Evolutionary conservation across 1,139 yeast genomes (phyloP).

Genomic region (Geotrichum siamense): DNA sequence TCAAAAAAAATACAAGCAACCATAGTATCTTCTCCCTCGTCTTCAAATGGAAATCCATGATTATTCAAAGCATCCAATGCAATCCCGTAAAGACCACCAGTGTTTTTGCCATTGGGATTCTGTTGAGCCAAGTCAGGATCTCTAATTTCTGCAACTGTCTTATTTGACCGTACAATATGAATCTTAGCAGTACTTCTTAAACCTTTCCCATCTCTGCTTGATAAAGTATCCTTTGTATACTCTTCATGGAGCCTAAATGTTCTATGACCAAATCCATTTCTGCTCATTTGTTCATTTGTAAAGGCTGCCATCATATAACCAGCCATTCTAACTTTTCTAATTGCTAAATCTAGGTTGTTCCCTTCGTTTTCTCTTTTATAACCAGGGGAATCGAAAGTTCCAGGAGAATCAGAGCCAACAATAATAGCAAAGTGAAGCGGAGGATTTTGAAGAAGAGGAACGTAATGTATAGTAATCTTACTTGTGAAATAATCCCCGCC

Average conservation of each 20-base stretch:
- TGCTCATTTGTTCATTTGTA: slow-evolving; percentile 84
- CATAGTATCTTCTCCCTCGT: slow-evolving; percentile 48
- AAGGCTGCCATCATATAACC: slow-evolving; percentile 90
- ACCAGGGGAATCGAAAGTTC: slow-evolving; percentile 64
- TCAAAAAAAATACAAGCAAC: slow-evolving; percentile 84
- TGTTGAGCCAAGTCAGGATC: slow-evolving; percentile 85
- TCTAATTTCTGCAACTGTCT: slow-evolving; percentile 62
- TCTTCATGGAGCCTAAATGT: slow-evolving; percentile 77
- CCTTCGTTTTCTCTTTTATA: slow-evolving; percentile 51
- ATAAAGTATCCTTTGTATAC: slow-evolving; percentile 43
- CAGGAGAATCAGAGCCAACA: slow-evolving; percentile 70
- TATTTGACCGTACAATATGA: slow-evolving; percentile 62
- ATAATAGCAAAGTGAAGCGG: slow-evolving; percentile 76
- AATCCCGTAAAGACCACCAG: slow-evolving; percentile 70
- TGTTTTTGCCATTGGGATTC: slow-evolving; percentile 59
- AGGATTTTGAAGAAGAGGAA: slow-evolving; percentile 59
- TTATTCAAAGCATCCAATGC: slow-evolving; percentile 63
- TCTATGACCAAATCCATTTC: slow-evolving; percentile 72
- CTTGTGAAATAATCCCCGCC: slow-evolving; percentile 13
- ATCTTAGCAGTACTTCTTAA: slow-evolving; percentile 63
- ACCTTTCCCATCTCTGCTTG: slow-evolving; percentile 37
- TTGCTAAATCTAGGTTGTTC: slow-evolving; percentile 66
- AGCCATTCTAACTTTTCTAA: slow-evolving; percentile 70
- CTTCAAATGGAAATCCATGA: slow-evolving; percentile 46
- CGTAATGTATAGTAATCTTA: slow-evolving; percentile 41